These are phyloP conservation scores for Auricularia cornea DNA, from an alignment of 768 basidiomycete genomes.

Conservation along the genomic window DNA sequence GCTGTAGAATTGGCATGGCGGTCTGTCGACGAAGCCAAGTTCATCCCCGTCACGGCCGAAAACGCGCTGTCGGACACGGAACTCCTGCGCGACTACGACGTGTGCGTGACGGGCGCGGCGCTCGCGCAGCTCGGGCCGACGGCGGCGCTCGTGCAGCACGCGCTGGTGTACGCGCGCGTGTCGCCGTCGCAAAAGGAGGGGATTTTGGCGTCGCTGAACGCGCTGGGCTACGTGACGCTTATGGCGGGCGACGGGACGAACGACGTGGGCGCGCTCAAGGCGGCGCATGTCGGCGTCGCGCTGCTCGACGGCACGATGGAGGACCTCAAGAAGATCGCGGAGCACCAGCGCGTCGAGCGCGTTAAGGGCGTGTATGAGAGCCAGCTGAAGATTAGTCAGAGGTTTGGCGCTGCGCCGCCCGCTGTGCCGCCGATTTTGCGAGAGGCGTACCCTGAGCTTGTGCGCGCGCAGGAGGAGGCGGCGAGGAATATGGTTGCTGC, in stretches of 20 bases:
- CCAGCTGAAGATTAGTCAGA: slow-evolving; percentile 79
- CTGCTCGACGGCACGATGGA: slow-evolving; percentile 84
- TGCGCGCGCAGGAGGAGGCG: slow-evolving; percentile 79
- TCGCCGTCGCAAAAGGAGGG: slow-evolving; percentile 93
- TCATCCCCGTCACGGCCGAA: slow-evolving; percentile 80
- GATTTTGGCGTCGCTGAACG: slow-evolving; percentile 85
- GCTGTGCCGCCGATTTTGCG: slow-evolving; percentile 85
- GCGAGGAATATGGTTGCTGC: slow-evolving; percentile 55
- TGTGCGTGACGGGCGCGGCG: slow-evolving; percentile 92
- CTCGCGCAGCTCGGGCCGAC: slow-evolving; percentile 73
- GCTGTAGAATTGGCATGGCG: slow-evolving; percentile 81
- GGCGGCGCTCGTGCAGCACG: slow-evolving; percentile 81
- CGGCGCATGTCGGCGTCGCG: slow-evolving; percentile 95
- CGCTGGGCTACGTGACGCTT: slow-evolving; percentile 82
- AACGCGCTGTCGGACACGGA: slow-evolving; percentile 55
- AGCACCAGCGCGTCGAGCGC: slow-evolving; percentile 80
- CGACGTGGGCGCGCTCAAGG: slow-evolving; percentile 96
- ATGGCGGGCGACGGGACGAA: slow-evolving; percentile 99
- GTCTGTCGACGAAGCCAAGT: slow-evolving; percentile 83
- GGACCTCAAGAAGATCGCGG: slow-evolving; percentile 88
- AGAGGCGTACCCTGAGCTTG: slow-evolving; percentile 81
- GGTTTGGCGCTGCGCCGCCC: slow-evolving; percentile 91
- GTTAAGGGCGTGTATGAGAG: slow-evolving; percentile 97
- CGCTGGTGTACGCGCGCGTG: slow-evolving; percentile 98
- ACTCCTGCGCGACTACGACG: slow-evolving; percentile 83